Conservation (phyloP, 108 stramenopile species). For the Aurantiochytrium sp. region DNA sequence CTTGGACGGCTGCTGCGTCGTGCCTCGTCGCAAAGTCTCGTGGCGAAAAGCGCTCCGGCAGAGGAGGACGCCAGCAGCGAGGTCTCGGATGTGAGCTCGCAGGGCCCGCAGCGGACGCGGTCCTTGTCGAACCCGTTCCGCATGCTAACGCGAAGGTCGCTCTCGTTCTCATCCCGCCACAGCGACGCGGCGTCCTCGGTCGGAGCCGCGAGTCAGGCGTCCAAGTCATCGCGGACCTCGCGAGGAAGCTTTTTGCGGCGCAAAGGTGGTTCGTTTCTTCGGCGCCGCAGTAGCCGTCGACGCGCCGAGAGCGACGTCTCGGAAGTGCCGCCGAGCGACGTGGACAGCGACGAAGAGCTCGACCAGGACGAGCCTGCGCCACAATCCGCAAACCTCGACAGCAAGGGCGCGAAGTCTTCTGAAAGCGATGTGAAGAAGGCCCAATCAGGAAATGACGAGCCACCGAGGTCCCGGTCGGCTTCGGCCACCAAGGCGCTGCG, state of each 20-base stretch:
- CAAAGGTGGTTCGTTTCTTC: not conserved
- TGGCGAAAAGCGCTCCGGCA: not conserved
- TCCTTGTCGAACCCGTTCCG: not conserved
- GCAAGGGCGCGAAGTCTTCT: no score
- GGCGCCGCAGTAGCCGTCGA: not conserved
- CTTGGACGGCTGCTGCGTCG: not conserved
- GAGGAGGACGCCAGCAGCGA: not conserved
- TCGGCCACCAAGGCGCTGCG: no score
- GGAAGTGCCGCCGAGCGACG: no score
- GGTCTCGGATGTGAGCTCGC: not conserved
- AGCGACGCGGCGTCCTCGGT: not conserved
- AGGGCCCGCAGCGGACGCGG: not conserved
- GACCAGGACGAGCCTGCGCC: no score
- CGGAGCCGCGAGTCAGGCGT: not conserved
- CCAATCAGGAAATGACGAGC: no score
- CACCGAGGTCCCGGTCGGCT: no score
- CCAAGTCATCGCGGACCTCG: not conserved
- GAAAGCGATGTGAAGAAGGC: no score
- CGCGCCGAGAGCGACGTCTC: not conserved
- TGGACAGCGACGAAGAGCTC: no score
- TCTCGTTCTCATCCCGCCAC: not conserved
- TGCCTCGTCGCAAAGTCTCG: not conserved
- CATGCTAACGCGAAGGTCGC: not conserved
- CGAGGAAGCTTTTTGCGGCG: not conserved
- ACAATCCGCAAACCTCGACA: no score